Evolutionary conservation across 2,329 filamentous ascomycete species (phyloP).

Genomic region (Ascochyta koolunga): DNA sequence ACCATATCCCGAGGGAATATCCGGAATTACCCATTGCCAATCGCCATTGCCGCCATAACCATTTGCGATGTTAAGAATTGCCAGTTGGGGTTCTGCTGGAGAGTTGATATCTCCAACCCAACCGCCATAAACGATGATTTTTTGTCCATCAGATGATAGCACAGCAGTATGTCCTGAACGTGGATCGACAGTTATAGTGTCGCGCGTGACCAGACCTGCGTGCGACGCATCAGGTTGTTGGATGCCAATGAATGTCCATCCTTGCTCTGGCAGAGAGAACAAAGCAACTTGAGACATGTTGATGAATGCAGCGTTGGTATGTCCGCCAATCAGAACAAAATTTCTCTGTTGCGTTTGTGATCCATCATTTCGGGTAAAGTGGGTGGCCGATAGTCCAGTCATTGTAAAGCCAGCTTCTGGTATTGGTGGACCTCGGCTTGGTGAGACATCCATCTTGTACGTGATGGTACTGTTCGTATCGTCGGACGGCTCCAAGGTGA

Average conservation of each 20-base stretch:
- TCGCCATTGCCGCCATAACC: conserved; percentile 67
- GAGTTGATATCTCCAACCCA: conserved; percentile 86
- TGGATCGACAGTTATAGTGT: conserved; percentile 67
- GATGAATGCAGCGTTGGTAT: conserved; percentile 82
- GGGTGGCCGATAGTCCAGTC: conserved; percentile 73
- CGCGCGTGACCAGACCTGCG: conserved; percentile 63
- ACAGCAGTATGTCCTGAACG: conserved; percentile 89
- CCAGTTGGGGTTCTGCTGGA: conserved; percentile 81
- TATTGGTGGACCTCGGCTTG: conserved; percentile 68
- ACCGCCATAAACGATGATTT: conserved; percentile 82
- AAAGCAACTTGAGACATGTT: conserved; percentile 92
- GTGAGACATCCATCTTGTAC: conserved; percentile 56
- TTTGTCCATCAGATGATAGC: conserved; percentile 76
- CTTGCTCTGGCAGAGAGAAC: conserved; percentile 84
- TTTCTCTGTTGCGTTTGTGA: conserved; percentile 73
- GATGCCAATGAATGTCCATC: conserved; percentile 82
- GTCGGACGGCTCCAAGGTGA: conserved; percentile 62
- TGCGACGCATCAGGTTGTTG: conserved; percentile 53
- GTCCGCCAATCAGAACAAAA: conserved; percentile 83
- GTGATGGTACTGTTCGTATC: conserved; percentile 46
- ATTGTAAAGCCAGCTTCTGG: conserved; percentile 87
- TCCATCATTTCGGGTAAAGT: conserved; percentile 68
- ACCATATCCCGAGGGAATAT: conserved; percentile 51
- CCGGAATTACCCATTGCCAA: conserved; percentile 74
- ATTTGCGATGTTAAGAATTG: conserved; percentile 74